Percentiles rank a stretch among this genome's conserved stretches.
Evolutionary conservation across 2,329 filamentous ascomycete genomes (phyloP).

Genomic region (Stromatinia cepivora): DNA sequence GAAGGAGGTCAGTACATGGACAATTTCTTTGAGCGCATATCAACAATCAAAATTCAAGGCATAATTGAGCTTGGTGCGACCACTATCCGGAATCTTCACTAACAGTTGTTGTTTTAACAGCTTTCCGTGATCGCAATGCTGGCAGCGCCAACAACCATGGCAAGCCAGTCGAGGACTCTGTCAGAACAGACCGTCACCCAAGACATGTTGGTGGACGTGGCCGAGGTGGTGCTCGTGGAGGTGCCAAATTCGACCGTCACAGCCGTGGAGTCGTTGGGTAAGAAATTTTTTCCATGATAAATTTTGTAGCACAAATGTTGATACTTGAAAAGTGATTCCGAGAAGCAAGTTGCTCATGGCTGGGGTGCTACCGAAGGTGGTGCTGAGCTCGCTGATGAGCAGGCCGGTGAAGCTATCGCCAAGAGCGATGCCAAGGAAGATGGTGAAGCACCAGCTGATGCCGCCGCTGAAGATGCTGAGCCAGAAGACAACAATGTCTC

Average conservation of each 20-base stretch:
- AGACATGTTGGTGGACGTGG: conserved; percentile 63
- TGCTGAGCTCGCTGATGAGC: conserved; percentile 87
- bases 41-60: not conserved
- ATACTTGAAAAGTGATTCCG: conserved; percentile 60
- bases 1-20: conserved; percentile 75
- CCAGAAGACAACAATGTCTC: conserved; percentile 81
- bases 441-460: conserved; percentile 43
- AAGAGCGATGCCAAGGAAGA: conserved; percentile 78
- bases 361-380: conserved; percentile 84
- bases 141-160: conserved; percentile 80
- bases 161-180: conserved; percentile 72
- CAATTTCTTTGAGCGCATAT: not conserved
- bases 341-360: conserved; percentile 84
- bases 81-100: conserved; percentile 14
- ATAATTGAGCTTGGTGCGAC: not conserved
- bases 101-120: conserved; percentile 48
- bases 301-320: not conserved
- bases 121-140: conserved; percentile 85
- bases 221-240: conserved; percentile 40
- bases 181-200: conserved; percentile 52
- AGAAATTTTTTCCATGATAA: conserved; percentile 22
- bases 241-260: conserved; percentile 43
- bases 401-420: conserved; percentile 86
- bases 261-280: conserved; percentile 40
- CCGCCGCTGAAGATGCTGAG: conserved; percentile 48